These are phyloP conservation scores for Eucalyptus brandiana DNA, from an alignment of 345 rosid genomes.

Conservation along the genomic window DNA sequence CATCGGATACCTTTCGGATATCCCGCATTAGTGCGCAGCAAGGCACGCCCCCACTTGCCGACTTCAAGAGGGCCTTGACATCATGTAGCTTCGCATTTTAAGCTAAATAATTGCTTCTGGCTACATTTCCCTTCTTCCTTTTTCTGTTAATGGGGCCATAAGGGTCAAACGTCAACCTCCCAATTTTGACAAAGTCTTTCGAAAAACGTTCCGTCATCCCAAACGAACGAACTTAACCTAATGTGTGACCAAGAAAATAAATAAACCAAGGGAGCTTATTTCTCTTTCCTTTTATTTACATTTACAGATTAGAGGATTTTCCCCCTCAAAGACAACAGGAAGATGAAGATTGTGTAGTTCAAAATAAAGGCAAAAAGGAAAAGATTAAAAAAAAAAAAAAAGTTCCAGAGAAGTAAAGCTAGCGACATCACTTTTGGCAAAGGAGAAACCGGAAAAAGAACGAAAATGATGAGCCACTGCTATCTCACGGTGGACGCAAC, in stretches of 20 bases:
- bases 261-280: not conserved
- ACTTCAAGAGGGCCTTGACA: not conserved
- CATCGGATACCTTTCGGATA: not conserved
- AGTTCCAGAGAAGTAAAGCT: not conserved
- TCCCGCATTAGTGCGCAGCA: not conserved
- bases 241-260: not conserved
- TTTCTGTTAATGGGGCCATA: not conserved
- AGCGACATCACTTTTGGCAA: not conserved
- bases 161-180: not conserved
- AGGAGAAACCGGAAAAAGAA: not conserved
- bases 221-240: not conserved
- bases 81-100: not conserved
- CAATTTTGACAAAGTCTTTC: not conserved
- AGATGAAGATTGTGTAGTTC: not conserved
- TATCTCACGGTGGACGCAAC: conserved; percentile 57
- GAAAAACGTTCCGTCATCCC: not conserved
- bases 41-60: not conserved
- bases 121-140: not conserved
- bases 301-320: not conserved
- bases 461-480: not conserved
- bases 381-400: not conserved
- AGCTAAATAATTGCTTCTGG: not conserved
- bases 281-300: not conserved
- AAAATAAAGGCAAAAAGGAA: not conserved
- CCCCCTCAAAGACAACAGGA: not conserved